Base-by-base conservation (phyloP, 495 filamentous ascomycete genomes). In the Trichoderma parareesei region DNA sequence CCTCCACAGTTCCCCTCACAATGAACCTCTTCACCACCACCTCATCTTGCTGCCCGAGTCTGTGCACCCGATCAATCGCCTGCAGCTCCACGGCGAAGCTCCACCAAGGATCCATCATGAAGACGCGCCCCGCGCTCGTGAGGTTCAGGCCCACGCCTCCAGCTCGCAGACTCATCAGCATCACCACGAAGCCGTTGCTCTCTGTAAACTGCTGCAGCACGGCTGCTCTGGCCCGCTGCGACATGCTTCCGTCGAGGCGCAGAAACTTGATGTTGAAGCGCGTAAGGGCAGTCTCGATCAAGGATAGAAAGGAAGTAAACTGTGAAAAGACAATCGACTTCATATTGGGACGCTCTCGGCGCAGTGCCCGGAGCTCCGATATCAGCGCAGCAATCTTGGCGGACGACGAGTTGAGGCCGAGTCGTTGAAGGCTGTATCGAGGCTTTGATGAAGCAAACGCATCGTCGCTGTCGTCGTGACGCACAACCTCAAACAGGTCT, bases 101-200 rank as follows among this genome's bases (percentile, higher is more conserved):
- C 95, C 95, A 99, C 95, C 95, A 99, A 0, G 95, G 93, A 75
- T 99, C 95, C 93, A 97, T 97, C 89, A 99, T 92, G 73, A 88
- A 97, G 11, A 98, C 95, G 63, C 89, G 79, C 68, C 87, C 90
- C 16, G 94, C 94, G 63, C 84, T 84, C 4, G 93, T 97, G 53
- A 99, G 79, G 70, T 98, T 98, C 44, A 98, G 79, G 0, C 94
- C 94, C 3, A 98, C 94, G 38, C 94, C 94, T 20, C 94, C 94
- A 3, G 95, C 94, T 60, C 91, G 84, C 65, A 98, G 82, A 70
- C 88, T 93, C 65, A 98, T 80, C 11, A 98, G 75, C 35, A 98
- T 79, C 43, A 98, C 85, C 10, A 78, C 79, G 18, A 76, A 81
- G 53, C 75, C 79, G 61, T 73, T 68, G 62, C 70, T 76, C 18